Percentiles rank a stretch among this genome's conserved stretches.
phyloP scores from a whole-genome alignment of 1,139 yeast genomes.

The Petasospora fabianii region DNA sequence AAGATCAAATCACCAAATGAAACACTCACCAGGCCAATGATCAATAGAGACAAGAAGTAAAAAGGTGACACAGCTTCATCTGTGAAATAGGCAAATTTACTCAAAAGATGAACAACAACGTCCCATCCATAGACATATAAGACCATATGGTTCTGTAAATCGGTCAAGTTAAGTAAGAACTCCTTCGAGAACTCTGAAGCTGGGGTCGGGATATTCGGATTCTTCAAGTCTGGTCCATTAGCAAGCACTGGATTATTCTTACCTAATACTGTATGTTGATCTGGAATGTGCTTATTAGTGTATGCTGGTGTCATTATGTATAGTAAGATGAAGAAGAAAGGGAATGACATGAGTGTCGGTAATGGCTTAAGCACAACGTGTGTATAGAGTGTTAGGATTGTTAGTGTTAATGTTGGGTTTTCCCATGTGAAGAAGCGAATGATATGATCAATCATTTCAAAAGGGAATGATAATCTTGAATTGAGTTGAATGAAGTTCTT shows the following conservation, averaged over 20 bases:
- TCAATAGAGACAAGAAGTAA: constrained; percentile 39
- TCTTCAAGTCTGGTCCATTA: constrained; percentile 47
- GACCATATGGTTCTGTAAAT: constrained; percentile 80
- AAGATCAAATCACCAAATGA: constrained; percentile 34
- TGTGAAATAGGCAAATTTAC: constrained; percentile 60
- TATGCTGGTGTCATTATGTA: constrained; percentile 71
- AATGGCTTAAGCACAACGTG: constrained; percentile 62
- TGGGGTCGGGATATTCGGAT: constrained; percentile 59
- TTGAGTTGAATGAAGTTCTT: constrained; percentile 64
- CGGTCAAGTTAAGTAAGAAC: constrained; percentile 74
- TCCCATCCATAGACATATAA: constrained; percentile 65
- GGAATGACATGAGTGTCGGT: constrained; percentile 46
- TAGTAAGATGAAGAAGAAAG: constrained; percentile 50
- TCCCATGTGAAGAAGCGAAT: constrained; percentile 60
- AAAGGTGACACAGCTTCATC: constrained; percentile 62
- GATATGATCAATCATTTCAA: constrained; percentile 52
- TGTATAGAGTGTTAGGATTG: constrained; percentile 51
- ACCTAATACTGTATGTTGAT: constrained; percentile 26
- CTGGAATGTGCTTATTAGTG: constrained; percentile 38
- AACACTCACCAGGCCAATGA: constrained; percentile 31
- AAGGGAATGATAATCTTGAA: constrained; percentile 60
- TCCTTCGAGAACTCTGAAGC: constrained; percentile 79
- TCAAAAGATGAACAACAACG: constrained; percentile 43
- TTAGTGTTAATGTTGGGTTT: constrained; percentile 58
- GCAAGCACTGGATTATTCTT: constrained; percentile 52